These are phyloP conservation scores for Durusdinium trenchii DNA, from an alignment of 73 alveolate genomes.

Conservation along the genomic window DNA sequence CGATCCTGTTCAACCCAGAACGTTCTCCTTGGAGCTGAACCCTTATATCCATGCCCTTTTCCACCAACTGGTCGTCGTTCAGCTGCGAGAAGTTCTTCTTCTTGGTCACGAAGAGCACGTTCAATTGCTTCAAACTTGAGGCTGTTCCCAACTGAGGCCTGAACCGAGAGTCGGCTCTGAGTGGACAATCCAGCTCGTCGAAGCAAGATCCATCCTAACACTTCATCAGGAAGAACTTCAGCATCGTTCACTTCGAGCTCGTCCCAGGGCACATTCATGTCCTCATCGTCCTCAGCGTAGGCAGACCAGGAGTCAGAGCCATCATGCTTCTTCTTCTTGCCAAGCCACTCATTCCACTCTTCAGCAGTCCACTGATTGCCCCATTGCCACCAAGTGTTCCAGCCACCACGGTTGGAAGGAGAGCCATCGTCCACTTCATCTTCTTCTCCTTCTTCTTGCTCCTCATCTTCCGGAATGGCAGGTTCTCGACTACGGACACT, in stretches of 20 bases:
- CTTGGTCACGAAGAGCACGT: not conserved
- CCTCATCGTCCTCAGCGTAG: no score
- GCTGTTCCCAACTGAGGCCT: not conserved
- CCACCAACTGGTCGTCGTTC: not conserved
- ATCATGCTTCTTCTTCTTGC: not conserved
- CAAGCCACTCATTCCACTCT: not conserved
- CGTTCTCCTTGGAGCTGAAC: not conserved
- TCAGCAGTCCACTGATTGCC: not conserved
- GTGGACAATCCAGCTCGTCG: not conserved
- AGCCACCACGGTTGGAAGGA: not conserved
- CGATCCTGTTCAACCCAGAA: no score
- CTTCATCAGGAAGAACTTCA: not conserved
- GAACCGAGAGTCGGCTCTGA: not conserved
- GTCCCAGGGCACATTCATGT: not conserved
- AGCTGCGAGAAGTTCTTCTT: conserved; percentile 11
- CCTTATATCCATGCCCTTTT: not conserved
- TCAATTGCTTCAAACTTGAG: not conserved
- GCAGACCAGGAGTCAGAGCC: no score
- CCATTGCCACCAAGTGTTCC: not conserved
- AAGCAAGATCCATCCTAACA: not conserved
- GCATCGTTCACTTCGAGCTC: not conserved
- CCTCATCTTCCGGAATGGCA: not conserved
- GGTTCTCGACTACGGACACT: not conserved
- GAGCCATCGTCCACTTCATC: not conserved
- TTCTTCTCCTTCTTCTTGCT: not conserved